Evolutionary conservation across 2,329 filamentous ascomycete species (phyloP), one percentile per base, ranked within the genome.

Genomic region (Clarireedia sp.): DNA sequence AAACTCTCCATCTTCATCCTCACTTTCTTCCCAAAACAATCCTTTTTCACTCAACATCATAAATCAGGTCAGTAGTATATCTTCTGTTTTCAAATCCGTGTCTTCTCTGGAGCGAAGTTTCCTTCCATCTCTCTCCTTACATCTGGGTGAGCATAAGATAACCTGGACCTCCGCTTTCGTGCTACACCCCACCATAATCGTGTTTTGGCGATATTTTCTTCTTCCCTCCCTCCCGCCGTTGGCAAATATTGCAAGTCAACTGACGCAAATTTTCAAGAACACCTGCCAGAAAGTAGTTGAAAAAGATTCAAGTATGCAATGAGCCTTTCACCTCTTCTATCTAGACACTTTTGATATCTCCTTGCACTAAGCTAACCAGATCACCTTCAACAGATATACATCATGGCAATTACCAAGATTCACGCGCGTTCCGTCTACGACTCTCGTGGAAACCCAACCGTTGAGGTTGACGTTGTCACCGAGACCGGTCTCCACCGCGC

Each of bases 361-460:
- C 44, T 40, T 48, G 47, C 21, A 23, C 43, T n/a, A 24, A 19
- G 43, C 60, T 63, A 60, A 64, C 54, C 40, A 51, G 45, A 56
- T 47, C 53, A 54, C 55, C 49, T 53, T 51, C 56, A 26, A 55
- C 57, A 65, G 60, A 63, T 57, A 60, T 55, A 67, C 76, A 91
- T 72, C 66, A 99, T 99, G 94, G 79, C 88, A 70, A 89, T 94
- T 76, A 84, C 85, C 75, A 92, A 91, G 81, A 82, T 94, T 72
- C 87, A 91, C 82, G 89, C 88, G 71, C 88, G 94, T 73, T 91
- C 87, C 71, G 90, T 99, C 80, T 99, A 92, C 84, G 94, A 99
- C 83, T 97, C 94, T 74, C 92, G 94, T 73, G 83, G 83, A 73
- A 99, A 99, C 86, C 94, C 94, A 70, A 99, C 94, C 72, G 92